Base-by-base conservation (phyloP, 2,329 filamentous ascomycete genomes). In the Pseudocercospora fijiensis region DNA sequence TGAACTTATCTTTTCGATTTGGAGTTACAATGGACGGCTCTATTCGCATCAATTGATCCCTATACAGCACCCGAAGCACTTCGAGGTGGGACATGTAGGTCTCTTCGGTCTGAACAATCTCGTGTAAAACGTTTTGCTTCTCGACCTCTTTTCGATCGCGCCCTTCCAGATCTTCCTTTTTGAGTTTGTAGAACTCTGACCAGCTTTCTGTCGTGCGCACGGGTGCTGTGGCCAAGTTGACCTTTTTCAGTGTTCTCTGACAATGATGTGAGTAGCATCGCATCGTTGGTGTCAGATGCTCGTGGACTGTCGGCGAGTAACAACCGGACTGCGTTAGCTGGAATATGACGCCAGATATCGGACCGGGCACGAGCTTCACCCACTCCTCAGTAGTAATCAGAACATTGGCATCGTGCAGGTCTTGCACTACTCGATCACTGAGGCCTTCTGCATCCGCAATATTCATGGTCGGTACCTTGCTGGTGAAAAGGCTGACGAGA, bases 401-500 rank as follows among this genome's bases (percentile, higher is more conserved):
- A 10, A 92, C 91, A 43, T 88, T 89, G 8, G 89, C 87, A 24
- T 86, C 84, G 68, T 94, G 85, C 91, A 99, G 95, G 53, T 88
- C 86, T 60, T 87, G 82, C 1, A 96, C 88, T 0, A 96, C 90
- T 45, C 86, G 87, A 63, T 86, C 85, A 66, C 91, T 91, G 58
- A 99, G 82, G 0, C 88, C 89, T 76, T 99, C 95, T 0, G 95
- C 95, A 81, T 99, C 96, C 5, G 94, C 93, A 47, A 95, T 94
- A 71, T 99, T 98, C 92, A 99, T 97, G 0, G 92, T 99, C 0
- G 95, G 93, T 0, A 99, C 92, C 77, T 97, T 98, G 78, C 91
- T 86, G 1, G 91, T 96, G 76, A 99, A 98, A 6, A 99, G 82
- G 28, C 88, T 90, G 47, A 96, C 88, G 47, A 99, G 83, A 2